Base-by-base conservation (phyloP, 768 basidiomycete species). In the Podaxis mareebaensis region DNA sequence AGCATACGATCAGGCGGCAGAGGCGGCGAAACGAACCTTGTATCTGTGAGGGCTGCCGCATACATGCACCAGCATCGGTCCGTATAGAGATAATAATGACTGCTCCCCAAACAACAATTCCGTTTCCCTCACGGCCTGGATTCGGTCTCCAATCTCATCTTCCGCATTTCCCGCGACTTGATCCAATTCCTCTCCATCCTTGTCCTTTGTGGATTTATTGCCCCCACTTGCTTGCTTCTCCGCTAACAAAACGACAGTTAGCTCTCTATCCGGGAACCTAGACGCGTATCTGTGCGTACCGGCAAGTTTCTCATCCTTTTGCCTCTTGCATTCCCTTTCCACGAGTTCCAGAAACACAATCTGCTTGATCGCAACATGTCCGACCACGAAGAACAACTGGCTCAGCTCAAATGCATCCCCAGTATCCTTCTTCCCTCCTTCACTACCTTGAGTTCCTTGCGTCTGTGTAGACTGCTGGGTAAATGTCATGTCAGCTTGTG, bases 151-250 rank as follows among this genome's bases (percentile, higher is more conserved):
- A 67, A 98, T 96, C 69, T 99, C 97, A 71, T 99, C 97, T 73
- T 99, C 97, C 3, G 95, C 95, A 70, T 96, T 96, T 5, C 97
- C 97, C 7, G 92, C 95, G 10, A 99, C 96, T 69, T 96, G 95
- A 67, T 99, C 97, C 0, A 99, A 86, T 72, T 99, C 97, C 70
- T 97, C 95, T 15, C 78, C 81, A 42, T 86, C 85, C 64, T 87
- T 92, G 40, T 84, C 82, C 59, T 85, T 91, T 39, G 74, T 72
- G 28, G 77, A 78, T 67, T 75, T 46, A 20, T n/a, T 73, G 38
- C 74, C 72, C 24, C 60, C 66, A 58, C 63, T 74, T 1, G 70
- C 72, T 20, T 80, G 79, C 71, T 92, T 93, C 55, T 88, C 91
- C 69, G 84, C 88, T 87, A 67, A 59, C 42, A 52, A 20, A 44